phyloP scores from a whole-genome alignment of 2,329 filamentous ascomycete species.

The Exophiala dermatitidis region DNA sequence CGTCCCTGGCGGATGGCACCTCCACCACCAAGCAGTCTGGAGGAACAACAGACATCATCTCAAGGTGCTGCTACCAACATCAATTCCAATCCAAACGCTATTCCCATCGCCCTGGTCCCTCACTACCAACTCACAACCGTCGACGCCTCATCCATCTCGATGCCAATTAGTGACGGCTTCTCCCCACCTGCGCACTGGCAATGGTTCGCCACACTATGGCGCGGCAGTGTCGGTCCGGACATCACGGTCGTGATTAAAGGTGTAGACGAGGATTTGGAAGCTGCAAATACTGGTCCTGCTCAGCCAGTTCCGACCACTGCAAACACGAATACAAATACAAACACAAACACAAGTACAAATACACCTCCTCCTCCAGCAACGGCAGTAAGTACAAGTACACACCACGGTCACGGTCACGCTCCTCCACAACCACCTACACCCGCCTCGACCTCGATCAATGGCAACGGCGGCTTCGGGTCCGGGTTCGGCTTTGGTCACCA shows the following conservation, averaged over 20 bases:
- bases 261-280: constrained; percentile 35
- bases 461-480: too few species aligned
- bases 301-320: constrained; percentile 2
- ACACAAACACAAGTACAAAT: background rate
- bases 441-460: too few species aligned
- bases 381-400: too few species aligned
- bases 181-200: constrained; percentile 88
- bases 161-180: constrained; percentile 71
- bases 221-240: constrained; percentile 74
- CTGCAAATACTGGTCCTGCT: constrained; percentile 29
- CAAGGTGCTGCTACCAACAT: constrained; percentile 10
- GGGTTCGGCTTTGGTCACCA: too few species aligned
- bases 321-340: background rate
- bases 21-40: background rate
- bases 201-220: constrained; percentile 93
- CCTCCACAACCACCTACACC: too few species aligned
- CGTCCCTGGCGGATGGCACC: constrained; percentile 1
- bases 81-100: constrained; percentile 18
- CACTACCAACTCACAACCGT: constrained; percentile 74
- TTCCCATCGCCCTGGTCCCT: constrained; percentile 69
- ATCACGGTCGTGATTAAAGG: constrained; percentile 42
- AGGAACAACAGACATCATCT: constrained; percentile 16
- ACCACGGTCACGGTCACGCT: too few species aligned
- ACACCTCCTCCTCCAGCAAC: too few species aligned
- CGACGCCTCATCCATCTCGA: constrained; percentile 64